Conservation (phyloP, 305 asterid genomes). For the Vinca major region DNA sequence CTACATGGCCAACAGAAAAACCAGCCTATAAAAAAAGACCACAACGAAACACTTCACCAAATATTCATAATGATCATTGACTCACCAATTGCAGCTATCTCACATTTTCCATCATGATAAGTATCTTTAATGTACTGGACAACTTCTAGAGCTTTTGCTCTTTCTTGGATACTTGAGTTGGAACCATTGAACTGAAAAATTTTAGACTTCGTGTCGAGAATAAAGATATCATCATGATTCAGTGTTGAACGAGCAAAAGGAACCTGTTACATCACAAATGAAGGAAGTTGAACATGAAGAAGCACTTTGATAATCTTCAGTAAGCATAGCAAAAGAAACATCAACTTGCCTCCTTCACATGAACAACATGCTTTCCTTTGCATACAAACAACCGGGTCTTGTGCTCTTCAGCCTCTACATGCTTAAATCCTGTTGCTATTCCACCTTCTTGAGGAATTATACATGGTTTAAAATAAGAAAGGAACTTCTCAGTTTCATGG, state of each 20-base stretch:
- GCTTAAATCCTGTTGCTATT: conserved; percentile 84
- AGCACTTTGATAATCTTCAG: conserved; percentile 4
- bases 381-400: conserved; percentile 66
- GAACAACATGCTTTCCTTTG: conserved; percentile 94
- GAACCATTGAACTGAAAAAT: conserved; percentile 95
- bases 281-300: conserved; percentile 7
- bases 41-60: conserved; percentile 13
- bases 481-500: conserved; percentile 88
- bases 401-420: conserved; percentile 69
- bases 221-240: conserved; percentile 87
- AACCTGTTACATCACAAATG: conserved; percentile 40
- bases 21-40: conserved; percentile 15
- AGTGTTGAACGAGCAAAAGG: conserved; percentile 83
- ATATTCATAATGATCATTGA: conserved; percentile 16
- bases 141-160: conserved; percentile 98
- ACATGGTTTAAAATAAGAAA: conserved; percentile 97
- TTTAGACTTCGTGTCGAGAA: conserved; percentile 79
- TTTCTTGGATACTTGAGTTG: conserved; percentile 92
- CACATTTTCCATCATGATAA: conserved; percentile 94
- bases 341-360: conserved; percentile 79
- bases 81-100: conserved; percentile 86
- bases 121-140: conserved; percentile 96
- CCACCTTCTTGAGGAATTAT: conserved; percentile 97
- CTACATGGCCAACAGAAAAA: conserved; percentile 39
- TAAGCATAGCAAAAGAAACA: conserved; percentile 18